These are phyloP conservation scores for Vigna trinervia DNA, from an alignment of 306 rosid genomes.

Conservation along the genomic window DNA sequence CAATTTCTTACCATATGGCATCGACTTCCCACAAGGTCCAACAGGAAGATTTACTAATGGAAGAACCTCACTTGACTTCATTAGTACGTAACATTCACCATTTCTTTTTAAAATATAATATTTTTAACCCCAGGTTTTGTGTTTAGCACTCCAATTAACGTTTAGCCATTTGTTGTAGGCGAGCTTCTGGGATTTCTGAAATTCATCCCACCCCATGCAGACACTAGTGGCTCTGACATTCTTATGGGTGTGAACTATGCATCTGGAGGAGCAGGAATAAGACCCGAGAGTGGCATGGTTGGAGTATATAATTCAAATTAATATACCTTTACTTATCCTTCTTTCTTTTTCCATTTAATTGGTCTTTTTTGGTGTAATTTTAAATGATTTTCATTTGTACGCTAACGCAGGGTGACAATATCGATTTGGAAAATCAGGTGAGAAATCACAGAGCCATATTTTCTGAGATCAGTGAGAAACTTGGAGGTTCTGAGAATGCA, in stretches of 20 bases:
- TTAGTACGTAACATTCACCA: background rate
- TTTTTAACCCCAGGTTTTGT: no score
- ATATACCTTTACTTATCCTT: background rate
- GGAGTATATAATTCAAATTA: background rate
- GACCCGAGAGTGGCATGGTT: background rate
- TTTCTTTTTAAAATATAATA: no score
- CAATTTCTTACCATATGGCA: constrained; percentile 63
- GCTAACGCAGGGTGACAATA: constrained; percentile 49
- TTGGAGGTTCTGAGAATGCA: no score
- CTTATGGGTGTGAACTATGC: constrained; percentile 54
- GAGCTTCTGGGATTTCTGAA: constrained; percentile 32
- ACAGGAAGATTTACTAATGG: constrained; percentile 69
- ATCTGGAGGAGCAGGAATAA: constrained; percentile 48
- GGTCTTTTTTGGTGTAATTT: background rate
- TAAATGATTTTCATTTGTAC: background rate
- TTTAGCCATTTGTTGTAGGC: constrained; percentile 4
- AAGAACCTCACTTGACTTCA: background rate
- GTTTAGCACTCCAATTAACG: background rate
- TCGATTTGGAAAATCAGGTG: constrained; percentile 48
- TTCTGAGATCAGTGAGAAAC: no score
- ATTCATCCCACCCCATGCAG: constrained; percentile 42
- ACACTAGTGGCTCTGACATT: constrained; percentile 33
- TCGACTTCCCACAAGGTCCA: constrained; percentile 54
- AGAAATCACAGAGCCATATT: constrained; percentile 26
- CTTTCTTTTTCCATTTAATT: background rate